Base-by-base conservation (phyloP, 148 eudicot species). In the Camellia japonica region DNA sequence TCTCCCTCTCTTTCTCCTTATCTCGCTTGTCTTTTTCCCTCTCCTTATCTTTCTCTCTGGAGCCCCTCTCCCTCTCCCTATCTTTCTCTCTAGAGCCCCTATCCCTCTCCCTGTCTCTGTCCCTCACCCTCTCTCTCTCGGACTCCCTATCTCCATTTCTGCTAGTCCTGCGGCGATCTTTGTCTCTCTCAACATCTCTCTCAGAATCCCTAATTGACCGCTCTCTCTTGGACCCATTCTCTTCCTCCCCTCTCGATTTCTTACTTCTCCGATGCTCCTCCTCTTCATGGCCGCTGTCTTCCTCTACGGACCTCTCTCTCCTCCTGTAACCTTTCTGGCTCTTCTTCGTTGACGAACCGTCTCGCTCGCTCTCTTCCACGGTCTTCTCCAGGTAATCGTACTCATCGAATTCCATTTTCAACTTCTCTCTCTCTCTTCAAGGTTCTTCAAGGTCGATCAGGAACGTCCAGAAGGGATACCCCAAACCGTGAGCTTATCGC, bases 341-440 rank as follows among this genome's bases (percentile, higher is more conserved):
- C 81, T 81, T 83, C 87, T 83, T 87, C 46, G 88, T 77, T 14
- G 86, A 71, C 49, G 84, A 76, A 4, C 70, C 81, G 73, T 67
- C 75, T 61, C 80, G 52, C 42, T 84, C 87, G 0, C 86, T 70
- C 23, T 86, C 94, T 38, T 90, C 97, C 52, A 92, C 98, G 42
- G 97, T 76, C 67, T 92, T 92, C 90, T 92, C 98, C 67, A 94
- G 74, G 67, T 94, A 92, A 68, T 94, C 96, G 82, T 94, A 94
- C 91, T 94, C 98, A 87, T 94, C 98, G 89, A 94, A 92, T 41
- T 92, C 94, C 92, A 90, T 93, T 74, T 76, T 76, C 69, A 65
- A 47, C 38, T 49, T 19, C 6, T 47, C 46, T 6, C 79, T 63
- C 44, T 49, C n/a, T 42, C 64, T 74, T 58, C 64, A 72, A 52